Evolutionary conservation across 164 flowering plant genomes (phyloP).

Genomic region (Warburgia ugandensis): DNA sequence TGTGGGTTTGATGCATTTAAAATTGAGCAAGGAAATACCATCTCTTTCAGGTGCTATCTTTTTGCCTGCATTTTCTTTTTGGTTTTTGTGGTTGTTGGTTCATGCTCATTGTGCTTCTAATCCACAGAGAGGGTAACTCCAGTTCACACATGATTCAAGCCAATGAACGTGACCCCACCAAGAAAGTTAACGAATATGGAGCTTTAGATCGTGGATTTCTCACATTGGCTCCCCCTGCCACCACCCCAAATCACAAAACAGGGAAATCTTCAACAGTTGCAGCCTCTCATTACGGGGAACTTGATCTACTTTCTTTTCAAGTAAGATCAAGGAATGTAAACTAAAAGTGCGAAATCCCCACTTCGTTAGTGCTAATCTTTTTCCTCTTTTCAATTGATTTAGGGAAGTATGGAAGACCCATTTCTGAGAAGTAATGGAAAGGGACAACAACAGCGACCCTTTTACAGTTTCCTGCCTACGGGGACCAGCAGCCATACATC

Average conservation of each 20-base stretch:
- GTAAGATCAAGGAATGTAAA: no score
- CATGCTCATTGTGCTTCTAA: background rate
- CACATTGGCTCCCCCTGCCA: constrained; percentile 19
- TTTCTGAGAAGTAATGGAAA: background rate
- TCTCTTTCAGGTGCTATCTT: background rate
- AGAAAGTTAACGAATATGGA: constrained; percentile 6
- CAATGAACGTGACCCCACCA: constrained; percentile 3
- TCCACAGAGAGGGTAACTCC: constrained; percentile 2
- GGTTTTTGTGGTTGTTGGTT: background rate
- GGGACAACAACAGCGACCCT: constrained; percentile 1
- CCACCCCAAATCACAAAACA: constrained; percentile 4
- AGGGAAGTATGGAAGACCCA: constrained; percentile 13
- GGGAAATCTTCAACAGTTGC: constrained; percentile 5
- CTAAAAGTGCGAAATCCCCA: background rate
- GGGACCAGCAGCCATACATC: background rate
- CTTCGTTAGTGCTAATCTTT: background rate
- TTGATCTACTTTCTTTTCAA: background rate
- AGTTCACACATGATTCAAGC: background rate
- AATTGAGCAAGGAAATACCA: background rate
- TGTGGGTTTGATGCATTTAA: background rate
- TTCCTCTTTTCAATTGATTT: background rate
- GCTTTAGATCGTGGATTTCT: constrained; percentile 17
- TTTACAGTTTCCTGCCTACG: constrained; percentile 13
- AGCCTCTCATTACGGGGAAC: constrained; percentile 1
- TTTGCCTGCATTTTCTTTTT: background rate